Base-by-base conservation (phyloP, 306 rosid species). In the Glycine tomentella region DNA sequence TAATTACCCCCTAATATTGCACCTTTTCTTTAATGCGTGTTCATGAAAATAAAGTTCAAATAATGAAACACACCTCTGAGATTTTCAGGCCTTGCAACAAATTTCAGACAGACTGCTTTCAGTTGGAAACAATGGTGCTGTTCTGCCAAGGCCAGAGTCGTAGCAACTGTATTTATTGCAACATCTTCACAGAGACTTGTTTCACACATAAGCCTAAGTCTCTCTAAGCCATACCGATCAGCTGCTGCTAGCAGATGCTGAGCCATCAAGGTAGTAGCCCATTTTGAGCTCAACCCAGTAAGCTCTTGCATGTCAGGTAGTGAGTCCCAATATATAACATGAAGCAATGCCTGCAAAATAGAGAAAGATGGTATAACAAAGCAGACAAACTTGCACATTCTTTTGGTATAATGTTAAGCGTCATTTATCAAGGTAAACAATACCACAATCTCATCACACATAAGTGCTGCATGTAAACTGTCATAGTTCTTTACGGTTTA, bases 171-270 rank as follows among this genome's bases (percentile, higher is more conserved):
- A 74, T 93, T 93, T 84, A 89, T 91, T 9, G 97, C 89, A 16
- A 93, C 90, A 79, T 89, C 91, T 71, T 88, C 85, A 81, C 95
- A 90, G 7, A 93, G 93, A 74, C 51, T 86, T 45, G 91, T 88
- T 86, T 93, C 97, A 65, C 92, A 87, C 71, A 89, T 84, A 80
- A 89, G 80, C 84, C 90, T 85, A 53, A 93, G 90, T 88, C 97
- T 91, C 53, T 91, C 98, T 65, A 91, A 81, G 80, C 89, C 93
- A 84, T 93, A 93, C 33, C 90, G 87, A 80, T 91, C 97, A 46
- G 98, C 97, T 79, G 98, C 98, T 20, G 97, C 97, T 44, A 93
- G 92, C 84, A 93, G 86, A 89, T 93, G 98, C 84, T 91, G 98
- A 51, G 93, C 87, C 97, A 93, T 89, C 84, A 93, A 80, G 57